Base-by-base conservation (phyloP, 768 basidiomycete species). In the Amanita rubescens region DNA sequence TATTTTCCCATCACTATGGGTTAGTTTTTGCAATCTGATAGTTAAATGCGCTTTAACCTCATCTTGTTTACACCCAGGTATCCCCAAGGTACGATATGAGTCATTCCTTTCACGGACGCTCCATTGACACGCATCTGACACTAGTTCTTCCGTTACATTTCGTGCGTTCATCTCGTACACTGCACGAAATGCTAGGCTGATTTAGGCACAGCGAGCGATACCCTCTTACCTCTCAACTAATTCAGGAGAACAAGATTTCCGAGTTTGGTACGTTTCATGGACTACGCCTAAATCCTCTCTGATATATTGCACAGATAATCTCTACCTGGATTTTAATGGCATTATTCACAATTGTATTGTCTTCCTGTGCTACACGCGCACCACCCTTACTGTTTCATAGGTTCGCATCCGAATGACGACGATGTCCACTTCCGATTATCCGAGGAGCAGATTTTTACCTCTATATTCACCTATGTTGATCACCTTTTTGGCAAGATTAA, bases 161-260 rank as follows among this genome's bases (percentile, higher is more conserved):
- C 93, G 86, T 90, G 69, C 62, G 89, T 73, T 32, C 19, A n/a
- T 47, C 19, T 44, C 11, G 22, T 38, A 19, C 22, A 5, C n/a
- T 17, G 42, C 47, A n/a, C n/a, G 20, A 25, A 30, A 9, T 19
- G 19, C 35, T 25, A 17, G 15, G 22, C 25, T 50, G 37, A 50
- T n/a, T 24, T 19, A n/a, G 22, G 12, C 24, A 8, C 64, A 95
- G 93, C 57, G 96, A 98, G 75, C 85, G 96, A 57, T 99, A 99
- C 68, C 95, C 96, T 48, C 80, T 99, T 60, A 99, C 94, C 14
- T 98, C 95, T 15, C 96, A 98, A 68, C 77, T 98, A 54, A 96
- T 98, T 58, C 84, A 95, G 68, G 94, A 96, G 75, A 96, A 97
- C 74, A 93, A 94, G 76, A 98, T 99, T 57, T 95, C 94, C 14